Evolutionary conservation across 2,329 filamentous ascomycete species (phyloP), one percentile per base, ranked within the genome.

Genomic region (Fusarium sp.): DNA sequence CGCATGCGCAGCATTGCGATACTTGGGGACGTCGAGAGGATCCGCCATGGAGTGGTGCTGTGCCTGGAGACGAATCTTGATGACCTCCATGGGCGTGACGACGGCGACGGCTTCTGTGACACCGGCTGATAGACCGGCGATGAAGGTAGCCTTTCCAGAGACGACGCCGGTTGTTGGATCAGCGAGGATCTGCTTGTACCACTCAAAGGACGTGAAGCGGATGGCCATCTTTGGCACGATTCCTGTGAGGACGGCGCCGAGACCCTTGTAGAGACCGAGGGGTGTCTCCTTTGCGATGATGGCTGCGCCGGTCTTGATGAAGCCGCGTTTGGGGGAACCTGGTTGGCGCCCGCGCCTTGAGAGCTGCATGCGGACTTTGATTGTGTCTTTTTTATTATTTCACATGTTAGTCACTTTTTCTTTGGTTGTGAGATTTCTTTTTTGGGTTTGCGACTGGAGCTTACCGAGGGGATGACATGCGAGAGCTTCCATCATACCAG

Each of bases 171-270:
- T 90, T 64, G 90, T 80, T 74, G 89, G 85, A 82, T 94, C 88
- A 48, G 94, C 91, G 30, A 98, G 87, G 70, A 93, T 71, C 81
- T 94, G 91, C 89, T 98, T 98, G 85, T 98, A 99, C 81, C 90
- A 91, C 84, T 98, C 96, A 84, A 98, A 99, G 63, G 94, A 97
- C 54, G 96, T 98, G 85, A 99, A 99, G 44, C 96, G 94, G 82
- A 98, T 99, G 70, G 96, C 96, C 96, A 99, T 99, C 85, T 99
- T 99, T 63, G 96, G 96, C 28, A 99, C 91, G 82, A 99, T 99
- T 76, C 96, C 96, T 30, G 95, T 98, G 67, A 98, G 83, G 47
- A 99, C 96, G 63, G 96, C 96, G 71, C 96, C 96, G n/a, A 99
- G 90, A 76, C 96, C 96, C 87, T 99, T 99, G 89, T 99, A 99